Conservation (phyloP, 768 basidiomycete species). For the Agaricus blazei region DNA sequence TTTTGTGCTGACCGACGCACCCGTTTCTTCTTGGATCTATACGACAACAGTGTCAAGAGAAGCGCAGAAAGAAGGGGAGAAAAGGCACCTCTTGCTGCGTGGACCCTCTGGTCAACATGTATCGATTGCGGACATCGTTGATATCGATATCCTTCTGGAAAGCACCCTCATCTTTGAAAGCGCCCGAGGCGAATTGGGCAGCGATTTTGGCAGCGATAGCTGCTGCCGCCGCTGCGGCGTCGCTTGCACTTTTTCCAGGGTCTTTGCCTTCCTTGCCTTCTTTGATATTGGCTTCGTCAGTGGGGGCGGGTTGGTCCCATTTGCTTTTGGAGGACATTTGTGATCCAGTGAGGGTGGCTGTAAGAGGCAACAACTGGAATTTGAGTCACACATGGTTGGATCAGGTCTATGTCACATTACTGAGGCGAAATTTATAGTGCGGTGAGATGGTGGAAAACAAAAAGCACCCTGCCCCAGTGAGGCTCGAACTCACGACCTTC, state of each 20-base stretch:
- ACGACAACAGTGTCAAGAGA: background rate
- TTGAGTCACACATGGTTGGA: background rate
- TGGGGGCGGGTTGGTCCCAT: constrained; percentile 63
- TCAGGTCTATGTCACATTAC: background rate
- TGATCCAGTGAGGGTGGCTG: background rate
- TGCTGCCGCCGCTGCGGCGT: constrained; percentile 55
- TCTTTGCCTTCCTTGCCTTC: constrained; percentile 15
- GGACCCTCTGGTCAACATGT: constrained; percentile 82
- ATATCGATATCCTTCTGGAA: constrained; percentile 88
- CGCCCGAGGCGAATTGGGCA: constrained; percentile 55
- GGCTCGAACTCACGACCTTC: constrained; percentile 69
- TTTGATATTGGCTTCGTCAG: constrained; percentile 21
- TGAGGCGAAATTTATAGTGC: too few species aligned
- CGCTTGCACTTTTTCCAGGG: constrained; percentile 42
- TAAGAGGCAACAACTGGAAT: background rate
- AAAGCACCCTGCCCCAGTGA: constrained; percentile 46
- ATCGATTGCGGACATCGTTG: constrained; percentile 87
- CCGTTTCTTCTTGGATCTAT: constrained; percentile 84
- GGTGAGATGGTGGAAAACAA: background rate
- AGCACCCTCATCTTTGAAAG: constrained; percentile 60
- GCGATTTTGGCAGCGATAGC: constrained; percentile 90
- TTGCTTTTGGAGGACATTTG: constrained; percentile 27
- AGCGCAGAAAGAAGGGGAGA: constrained; percentile 54
- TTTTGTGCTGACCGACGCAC: constrained; percentile 84
- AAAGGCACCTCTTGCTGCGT: constrained; percentile 84